Evolutionary conservation across 2,329 filamentous ascomycete species (phyloP).

Genomic region (Lasiodiplodia sp.): DNA sequence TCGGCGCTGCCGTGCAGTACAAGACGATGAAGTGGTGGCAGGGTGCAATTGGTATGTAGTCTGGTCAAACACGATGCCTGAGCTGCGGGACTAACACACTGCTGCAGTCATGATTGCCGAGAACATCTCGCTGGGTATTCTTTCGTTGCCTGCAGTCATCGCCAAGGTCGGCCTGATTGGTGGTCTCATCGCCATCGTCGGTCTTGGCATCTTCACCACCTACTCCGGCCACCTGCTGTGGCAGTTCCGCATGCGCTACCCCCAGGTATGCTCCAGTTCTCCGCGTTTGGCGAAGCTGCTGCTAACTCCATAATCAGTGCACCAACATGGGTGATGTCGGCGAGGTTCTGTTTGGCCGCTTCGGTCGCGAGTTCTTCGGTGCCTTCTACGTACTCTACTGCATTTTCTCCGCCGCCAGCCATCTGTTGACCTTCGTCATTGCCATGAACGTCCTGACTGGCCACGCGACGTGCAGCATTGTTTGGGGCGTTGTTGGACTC

Average conservation of each 20-base stretch:
- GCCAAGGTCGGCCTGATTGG: conserved; percentile 56
- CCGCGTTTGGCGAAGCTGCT: conserved; percentile 67
- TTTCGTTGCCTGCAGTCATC: conserved; percentile 56
- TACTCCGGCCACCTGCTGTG: conserved; percentile 70
- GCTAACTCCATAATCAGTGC: conserved; percentile 58
- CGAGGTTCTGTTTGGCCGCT: conserved; percentile 66
- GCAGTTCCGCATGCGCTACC: conserved; percentile 65
- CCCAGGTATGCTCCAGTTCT: conserved; percentile 57
- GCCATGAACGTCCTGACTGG: conserved; percentile 71
- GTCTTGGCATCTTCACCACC: conserved; percentile 64
- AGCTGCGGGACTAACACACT: conserved; percentile 42
- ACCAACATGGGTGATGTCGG: conserved; percentile 75
- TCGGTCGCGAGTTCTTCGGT: conserved; percentile 60
- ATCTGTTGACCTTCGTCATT: conserved; percentile 73
- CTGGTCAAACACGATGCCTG: too few relatives aligned
- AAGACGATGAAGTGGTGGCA: conserved; percentile 57
- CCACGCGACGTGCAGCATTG: conserved; percentile 68
- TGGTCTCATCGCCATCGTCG: conserved; percentile 53
- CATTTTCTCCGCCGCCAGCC: conserved; percentile 72
- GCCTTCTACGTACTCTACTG: conserved; percentile 58
- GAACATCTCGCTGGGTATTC: conserved; percentile 60
- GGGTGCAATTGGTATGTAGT: conserved; percentile 38
- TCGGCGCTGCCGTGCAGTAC: conserved; percentile 56
- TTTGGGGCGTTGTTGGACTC: conserved; percentile 68
- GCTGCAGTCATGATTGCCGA: conserved; percentile 61